A percentile compares a stretch with the other conserved stretches of the same genome.
These are phyloP conservation scores for Tetracladium setigerum DNA, from an alignment of 495 filamentous ascomycete species.

Conservation along the genomic window DNA sequence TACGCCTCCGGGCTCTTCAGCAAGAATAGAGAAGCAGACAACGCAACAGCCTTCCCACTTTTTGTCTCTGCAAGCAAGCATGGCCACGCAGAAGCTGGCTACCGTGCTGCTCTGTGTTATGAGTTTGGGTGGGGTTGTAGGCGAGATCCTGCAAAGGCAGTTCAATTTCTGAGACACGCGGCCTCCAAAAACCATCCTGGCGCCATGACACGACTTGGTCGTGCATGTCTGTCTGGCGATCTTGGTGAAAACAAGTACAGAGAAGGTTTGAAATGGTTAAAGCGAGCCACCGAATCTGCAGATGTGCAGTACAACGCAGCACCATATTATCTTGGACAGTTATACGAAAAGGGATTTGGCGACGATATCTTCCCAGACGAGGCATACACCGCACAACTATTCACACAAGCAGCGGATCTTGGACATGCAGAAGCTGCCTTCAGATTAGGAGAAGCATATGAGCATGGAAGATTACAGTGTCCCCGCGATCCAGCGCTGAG, in stretches of 20 bases:
- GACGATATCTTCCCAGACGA: conserved; percentile 89
- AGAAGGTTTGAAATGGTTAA: conserved; percentile 95
- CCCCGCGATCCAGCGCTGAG: conserved; percentile 87
- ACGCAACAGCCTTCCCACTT: conserved; percentile 81
- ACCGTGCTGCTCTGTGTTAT: conserved; percentile 89
- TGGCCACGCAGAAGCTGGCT: conserved; percentile 92
- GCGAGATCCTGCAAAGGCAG: conserved; percentile 81
- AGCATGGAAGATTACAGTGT: conserved; percentile 81
- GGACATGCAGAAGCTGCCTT: conserved; percentile 80
- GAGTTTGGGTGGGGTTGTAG: conserved; percentile 96
- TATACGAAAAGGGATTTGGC: conserved; percentile 86
- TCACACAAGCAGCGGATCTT: conserved; percentile 88
- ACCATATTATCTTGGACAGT: conserved; percentile 79
- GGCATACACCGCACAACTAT: conserved; percentile 86
- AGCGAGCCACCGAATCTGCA: conserved; percentile 80
- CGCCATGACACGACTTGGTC: conserved; percentile 85
- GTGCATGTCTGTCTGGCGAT: conserved; percentile 82
- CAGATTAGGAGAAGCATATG: conserved; percentile 91
- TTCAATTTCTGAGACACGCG: conserved; percentile 83
- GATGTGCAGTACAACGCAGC: conserved; percentile 88
- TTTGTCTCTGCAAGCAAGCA: conserved; percentile 95
- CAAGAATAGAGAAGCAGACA: conserved; percentile 76
- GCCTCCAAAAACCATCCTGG: conserved; percentile 93
- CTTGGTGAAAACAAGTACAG: conserved; percentile 81
- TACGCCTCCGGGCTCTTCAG: conserved; percentile 91